Base-by-base conservation (phyloP, 2,329 filamentous ascomycete species). In the Xylariaceae sp. region DNA sequence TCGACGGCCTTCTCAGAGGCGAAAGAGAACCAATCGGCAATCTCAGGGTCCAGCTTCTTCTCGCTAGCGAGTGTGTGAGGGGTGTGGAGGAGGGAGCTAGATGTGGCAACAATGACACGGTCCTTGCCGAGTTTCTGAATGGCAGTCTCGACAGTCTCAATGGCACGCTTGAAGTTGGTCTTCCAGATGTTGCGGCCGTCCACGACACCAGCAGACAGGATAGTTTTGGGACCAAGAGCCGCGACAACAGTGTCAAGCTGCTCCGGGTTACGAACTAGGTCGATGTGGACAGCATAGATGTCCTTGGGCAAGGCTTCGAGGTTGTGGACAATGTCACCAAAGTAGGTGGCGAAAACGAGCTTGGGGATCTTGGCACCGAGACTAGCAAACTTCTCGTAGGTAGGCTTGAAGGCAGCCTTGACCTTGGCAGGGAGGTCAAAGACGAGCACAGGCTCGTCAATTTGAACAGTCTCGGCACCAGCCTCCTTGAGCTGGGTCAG, bases 141-240 rank as follows among this genome's bases (percentile, higher is more conserved):
- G 62, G 92, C 94, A 56, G 84, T 80, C 84, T 97, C 90, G 58
- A 94, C 87, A 61, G 79, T 84, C 80, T 94, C 92, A 63, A 99
- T 95, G 70, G 94, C 91, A 68, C 84, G 85, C 84, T 95, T 88
- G 80, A 96, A 88, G 86, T 97, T 95, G 78, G 91, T 96, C 89
- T 99, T 99, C 94, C 94, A 99, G 82, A 99, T 97, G 84, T 99
- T 99, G 70, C 94, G 91, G 69, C 94, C 94, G 68, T 99, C 92
- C 64, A 99, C 94, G 67, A 99, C 88, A 89, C 94, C 94, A 62
- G 86, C 88, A 63, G 94, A 99, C 63, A 99, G 86, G 65, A 91
- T 76, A 72, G 96, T 95, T 74, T 91, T 90, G 72, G 89, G 76
- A 72, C 90, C 91, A 62, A 99, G 85, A 68, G 91, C 86, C 69